Percentiles rank a stretch among this genome's conserved stretches.
Conservation (phyloP, 2,329 filamentous ascomycete species). For the Aspergillus pseudoglaucus region DNA sequence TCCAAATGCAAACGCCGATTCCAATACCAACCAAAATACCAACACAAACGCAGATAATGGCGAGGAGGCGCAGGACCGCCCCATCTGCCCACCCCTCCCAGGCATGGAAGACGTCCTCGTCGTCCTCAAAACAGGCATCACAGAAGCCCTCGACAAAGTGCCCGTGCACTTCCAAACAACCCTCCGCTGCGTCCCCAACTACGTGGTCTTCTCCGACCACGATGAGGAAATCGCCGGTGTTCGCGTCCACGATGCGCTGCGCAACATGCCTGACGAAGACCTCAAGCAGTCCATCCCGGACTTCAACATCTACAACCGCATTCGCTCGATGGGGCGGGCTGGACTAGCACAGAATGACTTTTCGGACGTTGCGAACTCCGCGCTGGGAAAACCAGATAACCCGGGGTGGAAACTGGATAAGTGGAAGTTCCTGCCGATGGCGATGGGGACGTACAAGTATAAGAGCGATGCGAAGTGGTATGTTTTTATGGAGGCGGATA, state of each 20-base stretch:
- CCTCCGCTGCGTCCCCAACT: constrained; percentile 50
- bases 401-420: constrained; percentile 50
- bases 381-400: constrained; percentile 40
- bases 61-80: neutral
- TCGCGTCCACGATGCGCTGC: constrained; percentile 46
- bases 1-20: constrained; percentile 5
- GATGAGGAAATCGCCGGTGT: constrained; percentile 46
- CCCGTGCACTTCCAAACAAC: constrained; percentile 50
- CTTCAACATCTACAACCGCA: constrained; percentile 46
- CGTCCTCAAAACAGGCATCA: constrained; percentile 54
- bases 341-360: constrained; percentile 35
- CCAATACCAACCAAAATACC: constrained; percentile 1
- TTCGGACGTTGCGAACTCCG: constrained; percentile 33
- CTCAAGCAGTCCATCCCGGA: constrained; percentile 36
- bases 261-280: constrained; percentile 31
- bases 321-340: constrained; percentile 38
- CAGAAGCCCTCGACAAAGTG: constrained; percentile 50
- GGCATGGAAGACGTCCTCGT: constrained; percentile 49
- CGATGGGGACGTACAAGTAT: constrained; percentile 42
- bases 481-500: constrained; percentile 55
- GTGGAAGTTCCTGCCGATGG: constrained; percentile 54
- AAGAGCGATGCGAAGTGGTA: constrained; percentile 51
- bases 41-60: neutral
- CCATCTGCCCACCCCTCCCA: constrained; percentile 28
- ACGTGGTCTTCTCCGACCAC: constrained; percentile 54